Evolutionary conservation across 148 eudicot genomes (phyloP).

Genomic region (Amaranthus cruentus): DNA sequence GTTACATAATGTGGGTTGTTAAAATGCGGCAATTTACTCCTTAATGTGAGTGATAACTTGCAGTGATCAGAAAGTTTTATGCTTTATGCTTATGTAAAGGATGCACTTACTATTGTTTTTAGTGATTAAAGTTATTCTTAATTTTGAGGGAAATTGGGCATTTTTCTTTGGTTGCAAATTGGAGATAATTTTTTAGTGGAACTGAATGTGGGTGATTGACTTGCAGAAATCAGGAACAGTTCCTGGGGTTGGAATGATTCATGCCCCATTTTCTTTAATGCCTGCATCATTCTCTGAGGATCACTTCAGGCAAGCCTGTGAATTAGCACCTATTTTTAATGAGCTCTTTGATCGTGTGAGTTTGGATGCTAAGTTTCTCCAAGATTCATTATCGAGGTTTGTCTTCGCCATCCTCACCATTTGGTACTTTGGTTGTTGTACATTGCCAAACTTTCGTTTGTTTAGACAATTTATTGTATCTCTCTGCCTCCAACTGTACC

Average conservation of each 20-base stretch:
- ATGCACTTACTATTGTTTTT: not conserved
- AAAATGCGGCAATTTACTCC: no score
- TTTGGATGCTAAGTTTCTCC: slow-evolving; percentile 79
- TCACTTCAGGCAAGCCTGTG: slow-evolving; percentile 74
- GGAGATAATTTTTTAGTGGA: not conserved
- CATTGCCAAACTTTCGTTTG: not conserved
- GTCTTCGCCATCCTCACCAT: not conserved
- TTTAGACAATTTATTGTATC: not conserved
- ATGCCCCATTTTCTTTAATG: slow-evolving; percentile 82
- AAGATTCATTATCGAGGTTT: slow-evolving; percentile 86
- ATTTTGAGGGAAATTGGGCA: not conserved
- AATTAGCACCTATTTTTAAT: slow-evolving; percentile 91
- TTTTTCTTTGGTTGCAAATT: not conserved
- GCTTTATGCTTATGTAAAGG: not conserved
- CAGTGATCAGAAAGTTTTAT: not conserved
- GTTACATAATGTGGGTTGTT: no score
- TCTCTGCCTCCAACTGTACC: not conserved
- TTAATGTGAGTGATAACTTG: no score
- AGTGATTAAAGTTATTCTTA: not conserved
- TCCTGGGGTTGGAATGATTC: slow-evolving; percentile 91
- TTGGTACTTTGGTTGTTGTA: not conserved
- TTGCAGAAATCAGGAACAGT: slow-evolving; percentile 81
- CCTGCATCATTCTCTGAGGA: slow-evolving; percentile 71
- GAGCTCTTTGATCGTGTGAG: slow-evolving; percentile 92
- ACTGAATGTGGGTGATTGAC: slow-evolving; percentile 13